Conservation (phyloP, 352 stramenopile genomes). For the Pythium dissimile region DNA sequence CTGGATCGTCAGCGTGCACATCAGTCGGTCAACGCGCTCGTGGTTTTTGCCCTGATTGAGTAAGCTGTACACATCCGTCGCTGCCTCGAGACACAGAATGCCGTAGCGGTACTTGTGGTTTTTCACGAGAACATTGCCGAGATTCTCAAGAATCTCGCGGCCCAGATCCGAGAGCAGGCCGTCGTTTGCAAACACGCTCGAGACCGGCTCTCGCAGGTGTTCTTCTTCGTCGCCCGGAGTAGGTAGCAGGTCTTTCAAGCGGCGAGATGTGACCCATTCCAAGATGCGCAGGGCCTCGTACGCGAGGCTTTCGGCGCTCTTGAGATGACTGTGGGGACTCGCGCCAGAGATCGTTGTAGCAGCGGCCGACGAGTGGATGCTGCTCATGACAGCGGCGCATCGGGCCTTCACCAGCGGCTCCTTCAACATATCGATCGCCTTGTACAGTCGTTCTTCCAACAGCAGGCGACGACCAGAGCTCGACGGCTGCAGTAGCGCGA, state of each 20-base stretch:
- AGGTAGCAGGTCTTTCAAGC: constrained; percentile 20
- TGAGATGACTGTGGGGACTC: constrained; percentile 30
- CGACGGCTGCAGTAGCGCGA: constrained; percentile 53
- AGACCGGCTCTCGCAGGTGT: constrained; percentile 23
- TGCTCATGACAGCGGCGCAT: constrained; percentile 56
- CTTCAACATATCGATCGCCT: constrained; percentile 13
- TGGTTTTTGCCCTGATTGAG: constrained; percentile 72
- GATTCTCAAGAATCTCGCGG: constrained; percentile 59
- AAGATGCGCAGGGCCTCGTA: constrained; percentile 77
- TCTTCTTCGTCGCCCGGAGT: constrained; percentile 9
- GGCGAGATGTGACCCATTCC: constrained; percentile 41
- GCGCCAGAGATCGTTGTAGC: constrained; percentile 36
- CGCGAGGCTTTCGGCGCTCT: constrained; percentile 58
- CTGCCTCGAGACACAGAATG: constrained; percentile 77
- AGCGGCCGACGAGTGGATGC: constrained; percentile 44
- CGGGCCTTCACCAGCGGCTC: constrained; percentile 76
- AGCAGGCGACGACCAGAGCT: constrained; percentile 10
- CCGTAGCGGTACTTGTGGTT: constrained; percentile 87
- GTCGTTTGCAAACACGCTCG: constrained; percentile 77
- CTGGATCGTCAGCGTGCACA: constrained; percentile 72
- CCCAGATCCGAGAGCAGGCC: constrained; percentile 68
- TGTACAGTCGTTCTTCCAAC: constrained; percentile 16
- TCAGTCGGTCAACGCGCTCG: constrained; percentile 68
- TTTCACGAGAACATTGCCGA: constrained; percentile 79
- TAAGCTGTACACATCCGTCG: constrained; percentile 51